Evolutionary conservation across 2,329 filamentous ascomycete species (phyloP).

Genomic region (Colletotrichum orbiculare): DNA sequence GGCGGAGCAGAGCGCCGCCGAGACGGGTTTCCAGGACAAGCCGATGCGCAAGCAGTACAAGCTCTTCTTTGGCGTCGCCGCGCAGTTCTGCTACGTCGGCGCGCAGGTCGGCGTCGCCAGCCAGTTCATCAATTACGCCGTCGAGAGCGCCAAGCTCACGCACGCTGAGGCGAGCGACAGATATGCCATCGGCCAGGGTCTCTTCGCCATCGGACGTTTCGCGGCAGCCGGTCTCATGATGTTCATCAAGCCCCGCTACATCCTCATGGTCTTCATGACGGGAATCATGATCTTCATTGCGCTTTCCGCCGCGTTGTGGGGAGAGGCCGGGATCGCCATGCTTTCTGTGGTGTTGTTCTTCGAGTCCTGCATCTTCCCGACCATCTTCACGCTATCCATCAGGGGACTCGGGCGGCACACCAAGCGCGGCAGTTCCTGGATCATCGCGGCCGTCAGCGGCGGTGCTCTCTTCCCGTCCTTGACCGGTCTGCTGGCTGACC

Average conservation of each 20-base stretch:
- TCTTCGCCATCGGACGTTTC: slow-evolving; percentile 70
- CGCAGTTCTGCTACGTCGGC: slow-evolving; percentile 73
- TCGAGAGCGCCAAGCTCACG: slow-evolving; percentile 47
- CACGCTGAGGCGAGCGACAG: slow-evolving; percentile 53
- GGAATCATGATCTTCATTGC: slow-evolving; percentile 65
- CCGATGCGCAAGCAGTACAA: slow-evolving; percentile 69
- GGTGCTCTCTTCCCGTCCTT: slow-evolving; percentile 26
- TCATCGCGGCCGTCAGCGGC: slow-evolving; percentile 21
- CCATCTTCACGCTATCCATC: slow-evolving; percentile 66
- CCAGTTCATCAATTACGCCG: slow-evolving; percentile 65
- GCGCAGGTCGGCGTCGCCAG: slow-evolving; percentile 65
- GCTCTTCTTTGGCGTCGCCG: slow-evolving; percentile 69
- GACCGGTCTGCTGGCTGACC: slow-evolving; percentile 26
- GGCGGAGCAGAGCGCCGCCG: slow-evolving; percentile 52
- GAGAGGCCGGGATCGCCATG: slow-evolving; percentile 64
- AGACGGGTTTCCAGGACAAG: slow-evolving; percentile 47
- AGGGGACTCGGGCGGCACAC: slow-evolving; percentile 66
- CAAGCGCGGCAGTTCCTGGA: slow-evolving; percentile 60
- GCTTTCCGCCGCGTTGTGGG: slow-evolving; percentile 61
- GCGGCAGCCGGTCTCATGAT: slow-evolving; percentile 67
- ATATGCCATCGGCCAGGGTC: slow-evolving; percentile 68
- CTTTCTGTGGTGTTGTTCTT: slow-evolving; percentile 68
- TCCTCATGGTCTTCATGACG: slow-evolving; percentile 64
- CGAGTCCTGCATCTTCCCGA: slow-evolving; percentile 69
- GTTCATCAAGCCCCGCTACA: slow-evolving; percentile 64